phyloP scores from a whole-genome alignment of 139 green algal genomes.

The Micractinium conductrix region DNA sequence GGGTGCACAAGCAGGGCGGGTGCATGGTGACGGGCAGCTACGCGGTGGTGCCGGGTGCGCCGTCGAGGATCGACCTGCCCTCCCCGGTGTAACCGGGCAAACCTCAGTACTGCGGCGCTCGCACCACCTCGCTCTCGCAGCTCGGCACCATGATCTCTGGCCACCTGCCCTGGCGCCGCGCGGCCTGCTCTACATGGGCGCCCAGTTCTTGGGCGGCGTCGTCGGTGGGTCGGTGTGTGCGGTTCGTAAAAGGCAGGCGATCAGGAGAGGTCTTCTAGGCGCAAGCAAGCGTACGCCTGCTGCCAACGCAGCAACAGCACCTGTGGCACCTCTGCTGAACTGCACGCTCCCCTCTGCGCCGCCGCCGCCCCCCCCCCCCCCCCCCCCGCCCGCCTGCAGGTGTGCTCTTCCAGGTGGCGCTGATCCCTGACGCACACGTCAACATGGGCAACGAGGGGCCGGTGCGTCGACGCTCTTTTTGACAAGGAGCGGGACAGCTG shows the following conservation, averaged over 20 bases:
- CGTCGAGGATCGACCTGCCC: no score
- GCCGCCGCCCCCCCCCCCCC: not conserved
- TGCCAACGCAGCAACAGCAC: not conserved
- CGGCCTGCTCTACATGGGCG: constrained; percentile 70
- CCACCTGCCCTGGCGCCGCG: constrained; percentile 76
- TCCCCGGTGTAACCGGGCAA: no score
- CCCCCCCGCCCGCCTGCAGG: not conserved
- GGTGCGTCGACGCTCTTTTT: not conserved
- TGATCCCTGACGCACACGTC: constrained; percentile 23
- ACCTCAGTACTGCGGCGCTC: no score
- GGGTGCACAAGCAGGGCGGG: no score
- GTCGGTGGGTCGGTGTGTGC: not conserved
- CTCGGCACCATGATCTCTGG: constrained; percentile 79
- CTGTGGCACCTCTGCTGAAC: not conserved
- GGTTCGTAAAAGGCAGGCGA: not conserved
- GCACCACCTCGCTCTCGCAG: no score
- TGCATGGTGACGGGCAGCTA: no score
- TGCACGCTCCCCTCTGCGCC: not conserved
- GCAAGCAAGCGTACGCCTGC: no score
- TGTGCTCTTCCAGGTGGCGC: constrained; percentile 25
- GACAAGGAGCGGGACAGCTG: not conserved
- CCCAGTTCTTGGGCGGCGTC: constrained; percentile 75
- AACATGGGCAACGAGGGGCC: constrained; percentile 44
- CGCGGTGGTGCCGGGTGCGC: no score
- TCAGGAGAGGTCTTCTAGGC: not conserved